Conservation (phyloP, 2,329 filamentous ascomycete genomes). For the Arthrobotrys sinensis region DNA sequence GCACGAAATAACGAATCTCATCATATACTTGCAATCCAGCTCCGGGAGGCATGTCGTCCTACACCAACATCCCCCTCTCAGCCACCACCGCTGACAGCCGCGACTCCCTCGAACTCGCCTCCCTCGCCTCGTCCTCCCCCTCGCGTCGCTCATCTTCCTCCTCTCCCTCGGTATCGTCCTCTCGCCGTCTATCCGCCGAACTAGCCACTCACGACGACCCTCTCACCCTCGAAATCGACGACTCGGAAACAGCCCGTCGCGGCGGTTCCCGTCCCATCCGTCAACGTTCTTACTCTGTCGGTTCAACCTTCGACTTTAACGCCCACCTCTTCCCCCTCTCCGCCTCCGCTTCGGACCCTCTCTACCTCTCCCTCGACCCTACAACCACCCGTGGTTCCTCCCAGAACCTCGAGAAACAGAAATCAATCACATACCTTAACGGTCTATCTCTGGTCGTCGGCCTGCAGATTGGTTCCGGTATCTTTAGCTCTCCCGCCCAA, state of each 20-base stretch:
- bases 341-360: slow-evolving; percentile 78
- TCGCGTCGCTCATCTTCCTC: slow-evolving; percentile 80
- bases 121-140: slow-evolving; percentile 86
- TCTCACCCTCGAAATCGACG: slow-evolving; percentile 70
- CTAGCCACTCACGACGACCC: slow-evolving; percentile 81
- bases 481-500: slow-evolving; percentile 94
- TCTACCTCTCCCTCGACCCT: slow-evolving; percentile 87
- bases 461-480: slow-evolving; percentile 94
- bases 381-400: slow-evolving; percentile 67
- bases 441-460: slow-evolving; percentile 92
- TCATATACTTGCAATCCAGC: too few species aligned
- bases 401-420: slow-evolving; percentile 91
- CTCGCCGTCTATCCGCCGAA: slow-evolving; percentile 83
- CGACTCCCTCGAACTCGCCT: slow-evolving; percentile 96
- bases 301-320: slow-evolving; percentile 96
- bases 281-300: slow-evolving; percentile 86
- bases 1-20: too few species aligned
- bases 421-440: slow-evolving; percentile 94
- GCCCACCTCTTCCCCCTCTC: slow-evolving; percentile 92
- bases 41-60: slow-evolving; percentile 17
- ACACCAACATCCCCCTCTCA: slow-evolving; percentile 65
- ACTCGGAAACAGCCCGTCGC: slow-evolving; percentile 33
- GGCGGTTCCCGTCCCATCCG: slow-evolving; percentile 66
- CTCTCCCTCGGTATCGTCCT: slow-evolving; percentile 87
- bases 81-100: slow-evolving; percentile 68